Evolutionary conservation across 1,139 yeast genomes (phyloP), one percentile per base, ranked within the genome.

Genomic region (Kazachstania sp.): DNA sequence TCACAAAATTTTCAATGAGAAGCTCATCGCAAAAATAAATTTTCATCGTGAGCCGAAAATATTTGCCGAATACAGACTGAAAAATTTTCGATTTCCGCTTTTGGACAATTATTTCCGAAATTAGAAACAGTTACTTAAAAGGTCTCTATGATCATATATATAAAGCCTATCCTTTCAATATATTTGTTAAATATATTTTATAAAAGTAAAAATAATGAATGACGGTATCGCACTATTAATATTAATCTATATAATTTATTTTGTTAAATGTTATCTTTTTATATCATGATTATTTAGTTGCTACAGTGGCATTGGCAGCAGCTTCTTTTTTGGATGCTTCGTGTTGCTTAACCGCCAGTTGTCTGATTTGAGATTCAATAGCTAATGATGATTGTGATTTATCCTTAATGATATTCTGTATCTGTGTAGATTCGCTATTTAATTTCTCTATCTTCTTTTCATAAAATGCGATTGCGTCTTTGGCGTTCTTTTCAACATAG

Each of bases 401-500:
- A 57, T 81, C 86, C 49, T 75, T 75, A 52, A 92, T 80, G 35
- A 92, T 83, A 37, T 75, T 79, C 55, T 82, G 83, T 56, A 92
- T 73, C 59, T 87, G 90, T 29, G 74, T 74, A 18, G 86, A 74
- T 64, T 92, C 96, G 49, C 77, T 78, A 49, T 73, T 79, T 58
- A 94, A 70, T 54, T 88, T 90, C 28, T 71, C 71, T 45, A 88
- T 78, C 68, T 94, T 87, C 49, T 73, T 73, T 50, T 82, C 78
- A 65, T 87, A 92, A 58, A 88, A 95, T 48, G 68, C 68, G 54
- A 78, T 71, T 3, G 97, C 86, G 42, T 86, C 90, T 6, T 69
- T 71, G 0, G 79, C 77, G 49, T 68, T 68, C 68, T 92, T 94
- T 58, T 87, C 96, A 30, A 88, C 94, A 63, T 78, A 92, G 66